phyloP scores from a whole-genome alignment of 441 rosid species.

The Adansonia gregorii region DNA sequence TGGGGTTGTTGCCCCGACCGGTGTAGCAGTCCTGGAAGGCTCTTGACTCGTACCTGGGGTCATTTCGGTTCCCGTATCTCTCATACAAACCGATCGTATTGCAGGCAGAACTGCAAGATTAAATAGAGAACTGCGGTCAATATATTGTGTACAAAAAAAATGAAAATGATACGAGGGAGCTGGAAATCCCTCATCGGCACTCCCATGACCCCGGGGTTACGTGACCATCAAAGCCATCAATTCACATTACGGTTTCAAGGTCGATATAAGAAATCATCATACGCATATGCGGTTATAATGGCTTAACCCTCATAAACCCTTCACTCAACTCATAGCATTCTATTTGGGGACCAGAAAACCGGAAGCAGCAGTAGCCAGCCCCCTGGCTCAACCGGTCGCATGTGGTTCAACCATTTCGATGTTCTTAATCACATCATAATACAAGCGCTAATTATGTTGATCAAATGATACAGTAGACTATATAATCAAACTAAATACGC shows the following conservation, averaged over 20 bases:
- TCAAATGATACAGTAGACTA: neutral
- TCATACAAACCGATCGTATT: conserved; percentile 86
- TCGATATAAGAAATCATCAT: too few species aligned
- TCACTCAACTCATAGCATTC: too few species aligned
- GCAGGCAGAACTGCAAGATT: conserved; percentile 55
- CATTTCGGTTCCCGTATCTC: conserved; percentile 99
- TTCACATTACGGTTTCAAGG: too few species aligned
- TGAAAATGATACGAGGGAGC: too few species aligned
- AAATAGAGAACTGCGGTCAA: neutral
- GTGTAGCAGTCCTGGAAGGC: conserved; percentile 93
- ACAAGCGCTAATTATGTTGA: neutral
- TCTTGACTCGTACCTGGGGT: conserved; percentile 89
- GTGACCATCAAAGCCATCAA: too few species aligned
- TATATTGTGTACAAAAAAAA: neutral
- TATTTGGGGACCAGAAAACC: neutral
- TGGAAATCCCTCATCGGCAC: too few species aligned
- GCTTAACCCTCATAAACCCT: too few species aligned
- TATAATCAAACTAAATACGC: neutral
- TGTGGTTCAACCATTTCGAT: neutral
- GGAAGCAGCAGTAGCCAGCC: neutral
- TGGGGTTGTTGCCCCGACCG: conserved; percentile 80
- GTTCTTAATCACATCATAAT: too few species aligned
- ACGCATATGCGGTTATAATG: too few species aligned
- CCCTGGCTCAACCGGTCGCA: neutral
- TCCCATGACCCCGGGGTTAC: too few species aligned